phyloP scores from a whole-genome alignment of 169 alveolate species.

The Plasmodium falciparum region DNA sequence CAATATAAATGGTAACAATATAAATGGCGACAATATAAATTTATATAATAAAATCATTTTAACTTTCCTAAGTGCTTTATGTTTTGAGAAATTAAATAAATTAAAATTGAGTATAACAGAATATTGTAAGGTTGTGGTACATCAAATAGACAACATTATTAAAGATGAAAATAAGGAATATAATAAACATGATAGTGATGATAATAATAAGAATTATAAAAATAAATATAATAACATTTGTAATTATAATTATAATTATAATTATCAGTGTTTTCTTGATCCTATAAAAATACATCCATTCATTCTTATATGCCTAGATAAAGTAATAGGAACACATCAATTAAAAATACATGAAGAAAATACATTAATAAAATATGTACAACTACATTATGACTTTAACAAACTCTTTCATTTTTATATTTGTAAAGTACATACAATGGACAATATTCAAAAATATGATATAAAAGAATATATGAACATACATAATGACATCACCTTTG shows the following conservation, averaged over 20 bases:
- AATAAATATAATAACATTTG: constrained; percentile 1
- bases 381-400: constrained; percentile 6
- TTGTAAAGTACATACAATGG: constrained; percentile 9
- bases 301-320: constrained; percentile 35
- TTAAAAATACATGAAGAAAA: constrained; percentile 32
- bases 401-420: constrained; percentile 23
- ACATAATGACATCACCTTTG: constrained; percentile 15
- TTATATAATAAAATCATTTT: background rate
- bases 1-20: too few species aligned
- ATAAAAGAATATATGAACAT: constrained; percentile 4
- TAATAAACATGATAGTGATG: background rate
- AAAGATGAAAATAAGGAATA: background rate
- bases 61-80: constrained; percentile 13
- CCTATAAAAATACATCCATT: constrained; percentile 25
- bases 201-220: background rate
- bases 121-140: constrained; percentile 36
- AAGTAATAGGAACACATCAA: constrained; percentile 38
- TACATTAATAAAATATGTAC: constrained; percentile 9
- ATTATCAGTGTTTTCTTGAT: background rate
- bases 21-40: too few species aligned
- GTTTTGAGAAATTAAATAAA: constrained; percentile 28
- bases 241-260: background rate
- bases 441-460: background rate
- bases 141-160: background rate
- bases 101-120: constrained; percentile 30